Base-by-base conservation (phyloP, 768 basidiomycete species). In the Mycena polygramma region DNA sequence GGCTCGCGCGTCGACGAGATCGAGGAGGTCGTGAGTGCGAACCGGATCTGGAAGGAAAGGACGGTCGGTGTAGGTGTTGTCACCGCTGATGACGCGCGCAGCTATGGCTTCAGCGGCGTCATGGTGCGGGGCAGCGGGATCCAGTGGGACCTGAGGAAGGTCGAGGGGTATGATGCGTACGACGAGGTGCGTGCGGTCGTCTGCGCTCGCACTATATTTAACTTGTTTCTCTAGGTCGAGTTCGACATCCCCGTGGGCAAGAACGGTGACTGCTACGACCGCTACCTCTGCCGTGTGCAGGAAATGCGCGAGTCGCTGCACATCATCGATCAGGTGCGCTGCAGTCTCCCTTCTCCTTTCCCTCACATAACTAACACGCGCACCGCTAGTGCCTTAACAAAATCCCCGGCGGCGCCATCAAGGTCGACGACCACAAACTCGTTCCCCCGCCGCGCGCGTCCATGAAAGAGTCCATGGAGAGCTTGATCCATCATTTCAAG, bases 391-490 rank as follows among this genome's bases (percentile, higher is more conserved):
- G 96, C 79, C 81, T 99, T 74, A 98, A 99, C 87, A 99, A 98
- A 84, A 99, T 99, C 84, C 94, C 97, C 0, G 85, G 91, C 15
- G 98, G 98, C 43, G 95, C 89, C 36, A 81, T 97, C 83, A 98
- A 96, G 82, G 90, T 98, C 35, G 97, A 99, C 78, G 97, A 99
- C 83, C 94, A 98, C 84, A 99, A 99, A 83, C 90, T 99, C 68
- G 94, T 94, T 0, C 96, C 98, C 26, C 97, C 97, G 36, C 96
- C 97, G 17, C 92, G 97, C 66, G 97, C 97, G 0, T 92, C 92
- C 65, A 99, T 99, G 98, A 99, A 99, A 83, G 98, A 99, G 85
- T 95, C 92, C 82, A 98, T 98, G 96, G 97, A 98, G 82, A 90
- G 93, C 8, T 88, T 98, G 66, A 98, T 99, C 75, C 97, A 99